Evolutionary conservation across 1,284 basidiomycete genomes (phyloP).

Genomic region (Cutaneotrichosporon sp.): DNA sequence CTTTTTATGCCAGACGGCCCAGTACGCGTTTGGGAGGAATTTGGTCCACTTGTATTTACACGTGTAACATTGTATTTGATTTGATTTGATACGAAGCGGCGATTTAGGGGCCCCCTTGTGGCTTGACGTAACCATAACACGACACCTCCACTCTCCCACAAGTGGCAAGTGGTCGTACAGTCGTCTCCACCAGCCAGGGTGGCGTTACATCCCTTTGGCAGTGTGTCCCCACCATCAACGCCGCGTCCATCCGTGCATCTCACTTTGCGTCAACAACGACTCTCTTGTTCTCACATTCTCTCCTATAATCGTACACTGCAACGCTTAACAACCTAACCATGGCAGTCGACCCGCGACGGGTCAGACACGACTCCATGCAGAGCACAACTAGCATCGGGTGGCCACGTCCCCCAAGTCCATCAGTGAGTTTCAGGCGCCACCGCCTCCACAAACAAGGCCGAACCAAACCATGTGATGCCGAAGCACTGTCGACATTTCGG

Average conservation of each 20-base stretch:
- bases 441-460: background rate
- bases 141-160: too few species aligned
- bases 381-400: constrained; percentile 9
- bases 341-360: background rate
- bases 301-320: background rate
- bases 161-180: too few species aligned
- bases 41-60: background rate
- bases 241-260: too few species aligned
- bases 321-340: background rate
- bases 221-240: too few species aligned
- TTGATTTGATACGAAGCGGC: too few species aligned
- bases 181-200: too few species aligned
- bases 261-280: background rate
- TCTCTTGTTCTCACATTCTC: background rate
- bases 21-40: background rate
- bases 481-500: background rate
- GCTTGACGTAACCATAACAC: too few species aligned
- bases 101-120: too few species aligned
- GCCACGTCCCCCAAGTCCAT: constrained; percentile 17
- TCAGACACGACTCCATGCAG: constrained; percentile 18
- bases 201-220: too few species aligned
- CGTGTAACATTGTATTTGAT: background rate
- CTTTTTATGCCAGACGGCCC: background rate
- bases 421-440: constrained; percentile 5
- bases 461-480: background rate